Evolutionary conservation across 2,329 filamentous ascomycete species (phyloP).

Genomic region (Pseudogymnoascus sp.): DNA sequence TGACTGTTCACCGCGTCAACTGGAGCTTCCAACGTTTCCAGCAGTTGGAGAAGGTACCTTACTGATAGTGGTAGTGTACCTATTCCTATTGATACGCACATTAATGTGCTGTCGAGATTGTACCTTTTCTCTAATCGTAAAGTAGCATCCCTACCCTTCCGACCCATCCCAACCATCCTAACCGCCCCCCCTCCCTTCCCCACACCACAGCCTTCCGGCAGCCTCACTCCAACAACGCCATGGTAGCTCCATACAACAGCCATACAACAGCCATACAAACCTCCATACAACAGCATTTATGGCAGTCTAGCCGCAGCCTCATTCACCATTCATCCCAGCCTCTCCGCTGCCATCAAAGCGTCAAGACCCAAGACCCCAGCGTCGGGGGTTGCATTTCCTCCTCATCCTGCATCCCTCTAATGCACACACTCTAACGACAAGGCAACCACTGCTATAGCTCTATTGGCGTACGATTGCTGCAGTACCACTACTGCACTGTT

Average conservation of each 20-base stretch:
- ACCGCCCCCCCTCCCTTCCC: neutral
- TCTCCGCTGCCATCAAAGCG: neutral
- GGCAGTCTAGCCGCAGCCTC: neutral
- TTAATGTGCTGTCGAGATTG: neutral
- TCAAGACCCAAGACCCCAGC: neutral
- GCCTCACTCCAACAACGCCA: neutral
- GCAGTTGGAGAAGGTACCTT: neutral
- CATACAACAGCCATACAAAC: neutral
- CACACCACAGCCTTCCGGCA: neutral
- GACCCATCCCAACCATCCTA: neutral
- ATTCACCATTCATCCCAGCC: neutral
- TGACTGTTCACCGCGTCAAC: constrained; percentile 1
- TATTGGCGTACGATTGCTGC: neutral
- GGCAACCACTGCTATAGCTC: neutral
- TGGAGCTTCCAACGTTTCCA: neutral
- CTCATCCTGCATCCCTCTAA: neutral
- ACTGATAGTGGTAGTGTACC: neutral
- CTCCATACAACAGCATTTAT: neutral
- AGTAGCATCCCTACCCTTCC: neutral
- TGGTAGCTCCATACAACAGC: neutral
- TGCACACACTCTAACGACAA: constrained; percentile 4
- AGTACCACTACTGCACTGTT: constrained; percentile 5
- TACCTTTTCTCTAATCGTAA: neutral
- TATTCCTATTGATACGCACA: neutral
- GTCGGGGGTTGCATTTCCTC: neutral